phyloP scores from a whole-genome alignment of 106 monocot genomes.

The Dioscorea alata region DNA sequence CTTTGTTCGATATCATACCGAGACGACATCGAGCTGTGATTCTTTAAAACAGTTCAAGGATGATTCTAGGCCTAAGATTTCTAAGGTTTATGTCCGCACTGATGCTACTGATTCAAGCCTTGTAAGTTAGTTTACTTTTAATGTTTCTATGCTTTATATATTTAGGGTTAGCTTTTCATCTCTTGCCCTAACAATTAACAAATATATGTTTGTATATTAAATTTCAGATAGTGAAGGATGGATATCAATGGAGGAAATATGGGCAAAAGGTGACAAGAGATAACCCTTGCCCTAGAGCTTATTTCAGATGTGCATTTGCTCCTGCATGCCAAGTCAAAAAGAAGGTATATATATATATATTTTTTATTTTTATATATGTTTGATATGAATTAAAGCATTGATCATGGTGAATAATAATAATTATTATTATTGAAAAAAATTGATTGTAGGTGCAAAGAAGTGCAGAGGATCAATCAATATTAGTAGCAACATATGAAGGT shows the following conservation, averaged over 20 bases:
- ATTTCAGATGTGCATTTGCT: conserved; percentile 22
- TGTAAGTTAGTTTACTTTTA: conserved; percentile 24
- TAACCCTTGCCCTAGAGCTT: conserved; percentile 24
- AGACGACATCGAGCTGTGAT: conserved; percentile 22
- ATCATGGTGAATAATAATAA: no score
- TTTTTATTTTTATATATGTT: no score
- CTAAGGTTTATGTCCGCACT: conserved; percentile 30
- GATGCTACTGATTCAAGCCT: conserved; percentile 39
- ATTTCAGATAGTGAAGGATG: conserved; percentile 16
- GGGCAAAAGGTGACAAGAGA: conserved; percentile 28
- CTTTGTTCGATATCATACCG: background rate
- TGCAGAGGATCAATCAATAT: conserved; percentile 25
- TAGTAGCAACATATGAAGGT: conserved; percentile 42
- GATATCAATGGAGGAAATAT: conserved; percentile 25
- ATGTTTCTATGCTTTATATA: no score
- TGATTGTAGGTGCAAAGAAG: conserved; percentile 32
- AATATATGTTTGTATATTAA: background rate
- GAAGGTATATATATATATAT: conserved; percentile 3
- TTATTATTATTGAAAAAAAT: no score
- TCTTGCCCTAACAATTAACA: no score
- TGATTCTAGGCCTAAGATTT: conserved; percentile 23
- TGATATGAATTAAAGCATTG: no score
- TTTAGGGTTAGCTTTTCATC: no score
- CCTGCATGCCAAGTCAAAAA: conserved; percentile 22
- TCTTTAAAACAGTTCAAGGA: conserved; percentile 17